phyloP scores from a whole-genome alignment of 225 moss, liverwort and hornwort genomes.

The Antitrichia curtipendula region DNA sequence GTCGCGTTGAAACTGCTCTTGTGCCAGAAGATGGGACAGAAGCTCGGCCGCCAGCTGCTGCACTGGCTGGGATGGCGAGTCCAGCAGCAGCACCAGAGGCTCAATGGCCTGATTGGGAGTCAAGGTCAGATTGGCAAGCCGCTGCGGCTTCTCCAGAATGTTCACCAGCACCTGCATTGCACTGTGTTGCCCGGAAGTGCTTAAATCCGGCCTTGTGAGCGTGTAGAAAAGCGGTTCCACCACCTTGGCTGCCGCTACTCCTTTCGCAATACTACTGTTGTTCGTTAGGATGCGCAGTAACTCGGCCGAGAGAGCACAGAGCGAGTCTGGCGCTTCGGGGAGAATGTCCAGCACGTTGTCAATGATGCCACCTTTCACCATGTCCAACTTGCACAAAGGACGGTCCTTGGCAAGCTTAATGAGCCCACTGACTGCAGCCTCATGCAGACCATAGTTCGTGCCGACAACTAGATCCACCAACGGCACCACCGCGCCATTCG shows the following conservation, averaged over 20 bases:
- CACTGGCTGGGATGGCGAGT: conserved; percentile 92
- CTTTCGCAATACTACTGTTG: conserved; percentile 96
- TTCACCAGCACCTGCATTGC: conserved; percentile 98
- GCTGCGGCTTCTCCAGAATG: conserved; percentile 92
- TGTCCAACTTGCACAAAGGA: conserved; percentile 91
- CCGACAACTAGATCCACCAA: conserved; percentile 79
- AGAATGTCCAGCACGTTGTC: conserved; percentile 82
- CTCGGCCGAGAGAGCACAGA: conserved; percentile 78
- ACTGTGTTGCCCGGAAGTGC: conserved; percentile 86
- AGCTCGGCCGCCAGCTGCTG: conserved; percentile 96
- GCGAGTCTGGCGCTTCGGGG: conserved; percentile 80
- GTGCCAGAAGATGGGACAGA: conserved; percentile 69
- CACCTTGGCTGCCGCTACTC: conserved; percentile 77
- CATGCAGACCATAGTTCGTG: conserved; percentile 60
- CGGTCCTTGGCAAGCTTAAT: conserved; percentile 96
- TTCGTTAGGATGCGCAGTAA: conserved; percentile 89
- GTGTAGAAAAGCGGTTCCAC: conserved; percentile 79
- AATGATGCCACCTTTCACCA: conserved; percentile 98
- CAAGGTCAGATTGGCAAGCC: conserved; percentile 60
- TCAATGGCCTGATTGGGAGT: conserved; percentile 90
- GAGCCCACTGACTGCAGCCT: conserved; percentile 88
- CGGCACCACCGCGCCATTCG: conserved; percentile 94
- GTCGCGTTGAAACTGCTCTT: conserved; percentile 89
- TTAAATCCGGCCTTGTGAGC: conserved; percentile 69
- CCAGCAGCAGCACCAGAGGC: conserved; percentile 71